Percentiles rank a stretch among this genome's conserved stretches.
These are phyloP conservation scores for Yamadazyma akitaensis DNA, from an alignment of 805 yeast species.

Conservation along the genomic window DNA sequence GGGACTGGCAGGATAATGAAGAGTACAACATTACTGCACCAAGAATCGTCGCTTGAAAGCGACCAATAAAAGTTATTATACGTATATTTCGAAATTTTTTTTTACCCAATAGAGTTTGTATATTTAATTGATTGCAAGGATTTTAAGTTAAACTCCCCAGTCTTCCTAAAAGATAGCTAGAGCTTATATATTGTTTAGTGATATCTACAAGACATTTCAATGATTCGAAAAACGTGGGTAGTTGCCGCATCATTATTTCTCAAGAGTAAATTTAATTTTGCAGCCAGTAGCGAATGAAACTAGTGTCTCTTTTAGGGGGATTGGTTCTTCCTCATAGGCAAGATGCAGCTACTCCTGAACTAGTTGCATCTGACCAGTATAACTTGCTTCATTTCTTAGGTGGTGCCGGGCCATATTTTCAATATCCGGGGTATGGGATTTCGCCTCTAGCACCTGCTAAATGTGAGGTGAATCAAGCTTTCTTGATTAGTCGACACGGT, in stretches of 20 bases:
- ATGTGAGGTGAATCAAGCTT: slow-evolving; percentile 62
- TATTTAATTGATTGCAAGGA: not conserved
- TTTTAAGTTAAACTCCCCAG: too few species aligned
- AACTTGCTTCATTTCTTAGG: slow-evolving; percentile 51
- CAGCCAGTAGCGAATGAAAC: slow-evolving; percentile 7
- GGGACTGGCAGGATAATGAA: slow-evolving; percentile 31
- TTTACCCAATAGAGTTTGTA: not conserved
- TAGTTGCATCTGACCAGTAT: slow-evolving; percentile 39
- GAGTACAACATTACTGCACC: slow-evolving; percentile 14
- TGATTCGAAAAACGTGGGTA: not conserved
- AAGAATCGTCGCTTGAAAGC: slow-evolving; percentile 11
- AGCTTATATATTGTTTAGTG: not conserved
- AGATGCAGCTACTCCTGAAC: slow-evolving; percentile 26
- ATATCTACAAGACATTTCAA: not conserved
- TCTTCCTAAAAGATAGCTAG: too few species aligned
- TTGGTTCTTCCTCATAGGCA: slow-evolving; percentile 3
- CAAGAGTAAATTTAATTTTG: not conserved
- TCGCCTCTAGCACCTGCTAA: slow-evolving; percentile 43
- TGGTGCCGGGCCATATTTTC: slow-evolving; percentile 55
- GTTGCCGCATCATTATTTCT: not conserved
- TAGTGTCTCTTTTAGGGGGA: not conserved
- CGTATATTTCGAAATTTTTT: not conserved
- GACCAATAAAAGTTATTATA: not conserved
- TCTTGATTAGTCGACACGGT: slow-evolving; percentile 72
- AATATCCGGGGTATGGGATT: slow-evolving; percentile 52